Base-by-base conservation (phyloP, 176 grass and related monocot species). In the Panicum miliaceum region DNA sequence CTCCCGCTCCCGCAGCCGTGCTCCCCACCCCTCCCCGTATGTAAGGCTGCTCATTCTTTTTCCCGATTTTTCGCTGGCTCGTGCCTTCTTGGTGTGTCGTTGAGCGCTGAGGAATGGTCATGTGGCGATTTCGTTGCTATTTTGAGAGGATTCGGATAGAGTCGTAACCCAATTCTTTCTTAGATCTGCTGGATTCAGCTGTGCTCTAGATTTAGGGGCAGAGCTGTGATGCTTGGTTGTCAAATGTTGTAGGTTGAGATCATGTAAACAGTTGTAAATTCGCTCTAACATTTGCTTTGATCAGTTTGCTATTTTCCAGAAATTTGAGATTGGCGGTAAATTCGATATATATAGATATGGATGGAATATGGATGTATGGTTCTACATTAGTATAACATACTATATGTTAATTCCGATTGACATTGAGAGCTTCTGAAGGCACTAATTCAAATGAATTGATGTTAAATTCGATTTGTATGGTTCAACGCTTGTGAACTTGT, bases 241-340 rank as follows among this genome's bases (percentile, higher is more conserved):
- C 6, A 29, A 27, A 12, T 84, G 37, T 68, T 84, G 54, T 75
- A 77, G 71, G 73, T 42, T 89, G 43, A 38, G 25, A 67, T 69
- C 81, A 14, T 87, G 84, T 77, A 52, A 62, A 68, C 67, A 67
- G 79, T 53, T 84, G 85, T 90, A 66, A 81, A 88, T 83, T 77
- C 9, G 34, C 14, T 32, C 73, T 68, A 82, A 73, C 79, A 83
- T 35, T 65, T 58, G 47, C 57, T 32, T 41, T 42, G 8, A 64
- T 35, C 57, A 50, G 47, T 12, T 81, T 48, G 7, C 54, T 66
- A 0, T 40, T 71, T 15, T 71, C 26, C 61, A 45, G 38, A 64
- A 45, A 42, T 71, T 78, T 14, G 9, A 68, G 35, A 23, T 56
- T 74, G 16, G 3, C 32, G 15, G 1, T 22, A 54, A 47, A 34